Conservation (phyloP, 805 yeast genomes). For the Ascoidea rubescens region DNA sequence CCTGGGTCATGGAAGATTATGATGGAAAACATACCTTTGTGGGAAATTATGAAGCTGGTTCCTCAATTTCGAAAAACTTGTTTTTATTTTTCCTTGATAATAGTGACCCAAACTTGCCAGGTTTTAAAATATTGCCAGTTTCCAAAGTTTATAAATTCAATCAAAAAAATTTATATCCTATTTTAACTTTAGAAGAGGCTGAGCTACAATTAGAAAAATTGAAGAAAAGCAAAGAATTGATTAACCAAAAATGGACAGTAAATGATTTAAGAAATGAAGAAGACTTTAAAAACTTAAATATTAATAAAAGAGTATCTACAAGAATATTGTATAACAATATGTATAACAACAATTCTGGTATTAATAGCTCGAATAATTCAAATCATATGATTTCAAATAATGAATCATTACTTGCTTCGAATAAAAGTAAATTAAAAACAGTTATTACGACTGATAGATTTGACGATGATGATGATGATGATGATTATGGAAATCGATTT, state of each 20-base stretch:
- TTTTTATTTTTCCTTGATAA: constrained; percentile 80
- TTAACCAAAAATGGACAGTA: constrained; percentile 71
- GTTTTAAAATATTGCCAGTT: constrained; percentile 84
- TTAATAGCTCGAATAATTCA: too few relatives aligned
- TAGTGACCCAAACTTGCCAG: constrained; percentile 56
- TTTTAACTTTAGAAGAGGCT: constrained; percentile 90
- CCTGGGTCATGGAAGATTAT: constrained; percentile 97
- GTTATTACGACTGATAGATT: constrained; percentile 25
- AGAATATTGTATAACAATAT: too few relatives aligned
- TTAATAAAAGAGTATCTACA: background rate
- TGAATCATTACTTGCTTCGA: constrained; percentile 12
- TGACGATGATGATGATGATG: constrained; percentile 21
- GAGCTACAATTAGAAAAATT: constrained; percentile 82
- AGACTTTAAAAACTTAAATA: constrained; percentile 21
- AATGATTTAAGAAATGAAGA: constrained; percentile 36
- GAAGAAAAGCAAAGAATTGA: constrained; percentile 81
- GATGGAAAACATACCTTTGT: constrained; percentile 92
- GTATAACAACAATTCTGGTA: too few relatives aligned
- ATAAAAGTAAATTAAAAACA: constrained; percentile 25
- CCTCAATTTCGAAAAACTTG: constrained; percentile 29
- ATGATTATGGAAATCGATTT: constrained; percentile 22
- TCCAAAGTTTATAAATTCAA: constrained; percentile 91
- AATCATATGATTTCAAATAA: too few relatives aligned
- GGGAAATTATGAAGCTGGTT: constrained; percentile 88
- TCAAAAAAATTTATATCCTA: constrained; percentile 85